Conservation (phyloP, 805 yeast genomes). For the Candida vaughaniae region DNA sequence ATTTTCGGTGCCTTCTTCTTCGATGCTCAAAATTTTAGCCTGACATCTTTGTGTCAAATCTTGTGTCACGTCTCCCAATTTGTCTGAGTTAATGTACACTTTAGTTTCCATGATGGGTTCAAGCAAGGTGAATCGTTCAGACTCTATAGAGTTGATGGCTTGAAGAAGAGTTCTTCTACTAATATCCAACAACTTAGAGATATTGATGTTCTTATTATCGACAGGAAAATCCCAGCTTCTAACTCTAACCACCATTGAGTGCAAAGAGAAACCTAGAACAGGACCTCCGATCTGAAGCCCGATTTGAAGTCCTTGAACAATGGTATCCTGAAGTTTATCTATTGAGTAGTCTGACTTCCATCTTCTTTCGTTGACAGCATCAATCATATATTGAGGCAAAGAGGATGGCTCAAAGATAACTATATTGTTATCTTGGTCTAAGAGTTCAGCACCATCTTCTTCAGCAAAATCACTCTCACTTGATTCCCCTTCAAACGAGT, state of each 20-base stretch:
- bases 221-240: constrained; percentile 52
- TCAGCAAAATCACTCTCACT: constrained; percentile 31
- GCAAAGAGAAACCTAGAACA: constrained; percentile 53
- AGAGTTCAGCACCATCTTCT: constrained; percentile 36
- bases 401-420: constrained; percentile 35
- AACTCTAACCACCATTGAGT: constrained; percentile 58
- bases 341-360: constrained; percentile 51
- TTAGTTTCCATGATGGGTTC: constrained; percentile 87
- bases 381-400: constrained; percentile 22
- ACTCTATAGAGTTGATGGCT: constrained; percentile 20
- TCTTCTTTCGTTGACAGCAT: constrained; percentile 29
- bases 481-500: constrained; percentile 38
- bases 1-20: constrained; percentile 51
- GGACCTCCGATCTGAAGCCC: constrained; percentile 71
- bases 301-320: constrained; percentile 59
- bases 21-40: constrained; percentile 70
- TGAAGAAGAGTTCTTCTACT: constrained; percentile 36
- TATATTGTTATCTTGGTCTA: constrained; percentile 50
- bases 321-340: constrained; percentile 51
- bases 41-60: constrained; percentile 79
- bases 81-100: constrained; percentile 65
- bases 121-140: constrained; percentile 50
- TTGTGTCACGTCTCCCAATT: constrained; percentile 79
- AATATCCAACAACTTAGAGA: constrained; percentile 43
- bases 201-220: constrained; percentile 41